phyloP scores from a whole-genome alignment of 2,329 filamentous ascomycete genomes.

The Pseudogymnoascus sp. region DNA sequence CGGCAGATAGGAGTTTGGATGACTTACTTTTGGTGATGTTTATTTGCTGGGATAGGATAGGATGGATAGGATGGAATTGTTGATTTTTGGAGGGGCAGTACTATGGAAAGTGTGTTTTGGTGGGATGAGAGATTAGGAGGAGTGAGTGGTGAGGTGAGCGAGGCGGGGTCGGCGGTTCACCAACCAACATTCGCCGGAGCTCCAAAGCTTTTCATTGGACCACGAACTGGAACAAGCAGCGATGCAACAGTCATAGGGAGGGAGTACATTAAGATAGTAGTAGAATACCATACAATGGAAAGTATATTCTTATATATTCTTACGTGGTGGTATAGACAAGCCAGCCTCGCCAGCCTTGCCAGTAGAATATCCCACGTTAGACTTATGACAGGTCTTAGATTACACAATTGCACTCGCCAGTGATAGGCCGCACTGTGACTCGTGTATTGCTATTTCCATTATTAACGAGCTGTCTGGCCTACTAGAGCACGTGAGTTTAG shows the following conservation, averaged over 20 bases:
- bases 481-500: neutral
- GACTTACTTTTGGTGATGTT: neutral
- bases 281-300: neutral
- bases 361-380: neutral
- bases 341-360: neutral
- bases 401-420: neutral
- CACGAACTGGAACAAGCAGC: neutral
- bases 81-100: neutral
- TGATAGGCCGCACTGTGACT: neutral
- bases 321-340: neutral
- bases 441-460: neutral
- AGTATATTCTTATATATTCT: neutral
- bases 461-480: neutral
- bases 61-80: neutral
- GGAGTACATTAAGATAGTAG: neutral
- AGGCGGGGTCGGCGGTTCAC: neutral
- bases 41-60: neutral
- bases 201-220: neutral
- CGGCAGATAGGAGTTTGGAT: neutral
- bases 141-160: neutral
- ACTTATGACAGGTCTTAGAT: slow-evolving; percentile 3
- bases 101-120: neutral
- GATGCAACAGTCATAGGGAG: neutral
- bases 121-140: slow-evolving; percentile 1
- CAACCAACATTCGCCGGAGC: neutral